Base-by-base conservation (phyloP, 2,329 filamentous ascomycete species). In the Calonectria leucothoes region DNA sequence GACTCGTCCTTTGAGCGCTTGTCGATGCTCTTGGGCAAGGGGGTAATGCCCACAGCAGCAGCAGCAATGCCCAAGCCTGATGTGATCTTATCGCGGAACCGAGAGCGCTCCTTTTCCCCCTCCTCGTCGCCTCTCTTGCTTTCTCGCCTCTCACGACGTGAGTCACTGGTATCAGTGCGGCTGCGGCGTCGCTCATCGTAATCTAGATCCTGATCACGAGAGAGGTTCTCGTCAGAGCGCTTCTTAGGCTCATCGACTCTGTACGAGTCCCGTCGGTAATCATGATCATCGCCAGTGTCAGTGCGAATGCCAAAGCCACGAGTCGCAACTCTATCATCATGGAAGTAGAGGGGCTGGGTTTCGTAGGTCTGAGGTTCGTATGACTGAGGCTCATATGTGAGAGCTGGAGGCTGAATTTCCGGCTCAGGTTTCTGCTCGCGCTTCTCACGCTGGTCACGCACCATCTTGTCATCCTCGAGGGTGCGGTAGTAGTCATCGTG, bases 241-340 rank as follows among this genome's bases (percentile, higher is more conserved):
- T 76, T 83, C 67, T 78, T 81, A 7, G 76, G 75, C 27, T 83
- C 82, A 15, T 81, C 77, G 10, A 67, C 31, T 23, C 83, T 75
- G 69, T 83, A 27, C 7, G 82, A 83, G 10, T 87, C 82, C n/a
- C 84, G 85, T 27, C 84, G 82, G 29, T 89, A 87, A 23, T 88
- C 86, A 42, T 83, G 82, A 27, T 84, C 82, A 78, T 71, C 82
- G 68, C 64, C 77, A 27, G 81, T 76, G 33, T 85, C 86, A 11
- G 87, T 86, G 27, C 89, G 87, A 71, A 91, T 86, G 29, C 89
- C 89, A 74, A 90, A 91, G 0, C 89, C 89, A 48, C 89, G 88
- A 14, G 82, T 72, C 3, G 83, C 72, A 17, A 90, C 83, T 45
- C 82, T 83, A 1, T 90, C 87, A 65, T 90, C 88, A 25, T 85